phyloP scores from a whole-genome alignment of 2,329 filamentous ascomycete genomes.

The Neodidymelliopsis sp. region DNA sequence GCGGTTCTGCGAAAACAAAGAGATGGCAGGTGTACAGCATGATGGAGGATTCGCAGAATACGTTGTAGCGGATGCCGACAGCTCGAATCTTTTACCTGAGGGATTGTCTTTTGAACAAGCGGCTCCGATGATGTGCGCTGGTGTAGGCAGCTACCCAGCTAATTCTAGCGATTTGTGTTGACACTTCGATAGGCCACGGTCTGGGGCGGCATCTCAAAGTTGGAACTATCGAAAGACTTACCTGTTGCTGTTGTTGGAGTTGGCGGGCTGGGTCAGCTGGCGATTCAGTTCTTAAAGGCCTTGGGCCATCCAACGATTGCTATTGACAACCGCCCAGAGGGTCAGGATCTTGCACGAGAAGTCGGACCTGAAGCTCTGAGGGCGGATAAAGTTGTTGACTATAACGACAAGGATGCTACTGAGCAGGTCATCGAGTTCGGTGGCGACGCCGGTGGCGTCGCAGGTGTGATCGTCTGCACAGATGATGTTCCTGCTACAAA shows the following conservation, averaged over 20 bases:
- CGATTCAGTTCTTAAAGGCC: constrained; percentile 18
- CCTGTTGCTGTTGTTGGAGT: constrained; percentile 19
- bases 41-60: constrained; percentile 38
- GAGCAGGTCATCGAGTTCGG: constrained; percentile 10
- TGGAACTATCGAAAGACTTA: not conserved
- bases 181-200: constrained; percentile 10
- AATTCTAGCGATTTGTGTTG: not conserved
- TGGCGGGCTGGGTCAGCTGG: constrained; percentile 17
- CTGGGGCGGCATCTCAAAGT: constrained; percentile 9
- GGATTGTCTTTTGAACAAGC: constrained; percentile 28
- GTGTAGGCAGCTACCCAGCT: constrained; percentile 21
- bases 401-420: constrained; percentile 7
- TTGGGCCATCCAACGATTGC: constrained; percentile 17
- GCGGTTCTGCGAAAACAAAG: constrained; percentile 28
- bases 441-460: constrained; percentile 12
- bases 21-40: constrained; percentile 25
- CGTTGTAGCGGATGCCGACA: constrained; percentile 27
- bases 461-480: constrained; percentile 20
- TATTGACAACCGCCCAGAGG: constrained; percentile 15
- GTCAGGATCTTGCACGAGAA: not conserved
- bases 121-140: constrained; percentile 40
- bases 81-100: constrained; percentile 27
- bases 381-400: constrained; percentile 18
- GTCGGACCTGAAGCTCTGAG: constrained; percentile 1
- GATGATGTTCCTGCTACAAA: constrained; percentile 15